Evolutionary conservation across 352 stramenopile species (phyloP), one percentile per base, ranked within the genome.

Genomic region (Globisporangium orthogonon): DNA sequence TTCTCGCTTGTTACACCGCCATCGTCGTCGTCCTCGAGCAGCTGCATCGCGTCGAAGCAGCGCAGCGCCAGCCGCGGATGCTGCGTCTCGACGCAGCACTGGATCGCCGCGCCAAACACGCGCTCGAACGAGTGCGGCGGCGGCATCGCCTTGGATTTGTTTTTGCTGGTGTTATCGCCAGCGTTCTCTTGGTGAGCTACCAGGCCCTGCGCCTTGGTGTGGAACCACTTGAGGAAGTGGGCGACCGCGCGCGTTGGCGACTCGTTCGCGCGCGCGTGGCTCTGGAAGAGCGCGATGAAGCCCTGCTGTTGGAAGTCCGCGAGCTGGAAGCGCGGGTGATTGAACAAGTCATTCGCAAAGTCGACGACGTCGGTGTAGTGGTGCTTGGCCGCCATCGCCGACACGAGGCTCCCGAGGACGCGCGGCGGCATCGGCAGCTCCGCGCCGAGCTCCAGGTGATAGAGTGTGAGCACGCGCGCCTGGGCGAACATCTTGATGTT

Each of bases 21-120:
- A 17, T 17, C 30, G 28, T 50, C 35, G 31, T 43, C 33, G 1
- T 17, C 15, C 14, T 59, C 11, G 4, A 43, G 50, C n/a, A 44
- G 40, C 23, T 23, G 23, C 58, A 80, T 52, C 15, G 56, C 69
- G 49, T 80, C 56, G 53, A 66, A 83, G 56, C 76, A 85, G 15
- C 80, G 74, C 48, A 90, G 61, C 13, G 71, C 81, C 49, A 86
- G 31, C 18, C 75, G 62, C 44, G 67, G 70, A 31, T 80, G 64
- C 37, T 73, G 60, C 2, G 57, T 62, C 43, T 62, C 49, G 43
- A 88, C 64, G 58, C 78, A 87, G 51, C 69, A 74, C 63, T 89
- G 78, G 50, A 91, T 87, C 14, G 63, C 78, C n/a, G 78, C 74
- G 18, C 81, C 81, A 51, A 91, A 83, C 29, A 80, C 77, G 44